These are phyloP conservation scores for Aureobasidium sp. DNA, from an alignment of 2,329 filamentous ascomycete genomes.

Conservation along the genomic window DNA sequence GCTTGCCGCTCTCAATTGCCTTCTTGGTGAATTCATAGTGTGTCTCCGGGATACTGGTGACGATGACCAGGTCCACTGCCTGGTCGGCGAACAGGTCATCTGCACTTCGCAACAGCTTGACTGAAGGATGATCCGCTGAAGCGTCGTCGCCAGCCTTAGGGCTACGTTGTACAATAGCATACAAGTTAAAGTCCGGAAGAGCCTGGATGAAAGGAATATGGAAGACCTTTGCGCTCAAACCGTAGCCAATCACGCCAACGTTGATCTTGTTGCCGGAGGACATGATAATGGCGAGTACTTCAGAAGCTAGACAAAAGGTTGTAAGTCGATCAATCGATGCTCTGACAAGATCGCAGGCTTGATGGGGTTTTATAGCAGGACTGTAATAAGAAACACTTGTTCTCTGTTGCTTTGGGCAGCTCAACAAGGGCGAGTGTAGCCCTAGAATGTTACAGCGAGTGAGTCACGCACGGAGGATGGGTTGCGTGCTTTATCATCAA, in stretches of 20 bases:
- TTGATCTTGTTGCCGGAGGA: constrained; percentile 37
- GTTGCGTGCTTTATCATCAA: background rate
- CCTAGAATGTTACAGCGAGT: background rate
- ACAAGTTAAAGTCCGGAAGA: constrained; percentile 56
- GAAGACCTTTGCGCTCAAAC: constrained; percentile 67
- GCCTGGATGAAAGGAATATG: constrained; percentile 71
- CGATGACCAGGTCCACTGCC: constrained; percentile 60
- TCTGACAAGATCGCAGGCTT: background rate
- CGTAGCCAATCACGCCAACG: constrained; percentile 54
- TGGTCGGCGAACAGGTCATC: constrained; percentile 59
- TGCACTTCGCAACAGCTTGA: constrained; percentile 57
- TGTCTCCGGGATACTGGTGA: constrained; percentile 64
- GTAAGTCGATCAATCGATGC: background rate
- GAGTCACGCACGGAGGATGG: background rate
- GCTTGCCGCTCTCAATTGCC: constrained; percentile 63
- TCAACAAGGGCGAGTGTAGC: background rate
- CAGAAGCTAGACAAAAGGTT: background rate
- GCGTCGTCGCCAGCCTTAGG: constrained; percentile 60
- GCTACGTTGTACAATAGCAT: constrained; percentile 68
- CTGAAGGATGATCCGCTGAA: constrained; percentile 57
- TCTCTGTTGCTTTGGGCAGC: background rate
- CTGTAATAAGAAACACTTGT: background rate
- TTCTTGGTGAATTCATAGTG: constrained; percentile 61
- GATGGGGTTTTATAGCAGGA: background rate
- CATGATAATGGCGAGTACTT: background rate